Base-by-base conservation (phyloP, 2,329 filamentous ascomycete species). In the Scytalidium sp. region DNA sequence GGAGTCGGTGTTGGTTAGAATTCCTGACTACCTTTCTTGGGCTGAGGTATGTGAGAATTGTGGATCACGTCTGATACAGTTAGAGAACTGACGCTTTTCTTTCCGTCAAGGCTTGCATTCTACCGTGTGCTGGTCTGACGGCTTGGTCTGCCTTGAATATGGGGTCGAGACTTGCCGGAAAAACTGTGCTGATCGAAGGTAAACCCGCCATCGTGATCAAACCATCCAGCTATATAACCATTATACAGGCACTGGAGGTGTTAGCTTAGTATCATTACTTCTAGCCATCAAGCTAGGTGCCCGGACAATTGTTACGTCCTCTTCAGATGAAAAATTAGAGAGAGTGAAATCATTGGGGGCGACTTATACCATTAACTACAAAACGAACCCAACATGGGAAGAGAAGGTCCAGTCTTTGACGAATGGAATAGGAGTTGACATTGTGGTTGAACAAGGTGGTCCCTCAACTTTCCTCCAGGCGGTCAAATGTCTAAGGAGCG, bases 401-500 rank as follows among this genome's bases (percentile, higher is more conserved):
- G 67, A 72, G 17, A 62, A 62, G 19, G 76, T 78, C 1, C 65
- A 76, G 57, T 46, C 63, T n/a, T 56, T 74, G 5, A 80, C 78
- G 0, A 45, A 50, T 22, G 67, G 66, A 10, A 60, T 61, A n/a
- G 78, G 78, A 19, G 76, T 73, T 10, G 75, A 81, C 64, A 64
- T 78, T 47, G 70, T 81, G 45, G 67, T 81, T 51, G 79, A 81
- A 54, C 71, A 70, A 29, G 78, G 75, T 36, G 78, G 78, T 2
- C 67, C 73, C 5, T 61, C 68, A 48, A 80, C 77, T 1, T 62
- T 81, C 25, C 64, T 64, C 45, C 74, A 76, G 63, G 76, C 72
- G 13, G 32, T 36, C 32, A 36, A 15, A n/a, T 9, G 11, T 15
- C 5, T 36, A 4, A 36, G 13, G 17, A 36, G 13, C 13, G 6